phyloP scores from a whole-genome alignment of 129 eudicot genomes.

The Arctium lappa region DNA sequence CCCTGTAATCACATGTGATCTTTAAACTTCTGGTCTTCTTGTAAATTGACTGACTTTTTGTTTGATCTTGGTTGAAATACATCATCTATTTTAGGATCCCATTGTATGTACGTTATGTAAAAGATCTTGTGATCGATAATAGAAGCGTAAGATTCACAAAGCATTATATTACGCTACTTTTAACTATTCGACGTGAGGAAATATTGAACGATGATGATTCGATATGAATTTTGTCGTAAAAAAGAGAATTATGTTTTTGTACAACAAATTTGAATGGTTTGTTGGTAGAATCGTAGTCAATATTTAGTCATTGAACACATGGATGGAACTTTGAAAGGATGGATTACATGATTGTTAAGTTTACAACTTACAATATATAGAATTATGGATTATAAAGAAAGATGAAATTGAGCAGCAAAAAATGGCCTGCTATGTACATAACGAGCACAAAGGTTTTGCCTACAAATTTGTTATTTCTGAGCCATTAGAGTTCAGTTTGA shows the following conservation, averaged over 20 bases:
- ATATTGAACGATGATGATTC: not conserved
- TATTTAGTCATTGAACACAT: slow-evolving; percentile 11
- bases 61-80: not conserved
- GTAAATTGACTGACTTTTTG: no score
- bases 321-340: slow-evolving; percentile 1
- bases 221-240: not conserved
- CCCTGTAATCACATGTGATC: no score
- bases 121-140: not conserved
- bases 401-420: slow-evolving; percentile 27
- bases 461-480: not conserved
- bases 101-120: not conserved
- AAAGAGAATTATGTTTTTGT: not conserved
- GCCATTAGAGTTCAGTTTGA: slow-evolving; percentile 50
- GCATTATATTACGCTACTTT: not conserved
- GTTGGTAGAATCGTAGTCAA: not conserved
- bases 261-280: not conserved
- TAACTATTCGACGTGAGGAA: not conserved
- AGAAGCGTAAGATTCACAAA: no score
- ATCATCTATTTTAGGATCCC: not conserved
- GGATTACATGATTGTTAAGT: slow-evolving; percentile 21
- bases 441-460: slow-evolving; percentile 25
- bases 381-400: slow-evolving; percentile 26
- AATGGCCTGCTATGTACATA: slow-evolving; percentile 49
- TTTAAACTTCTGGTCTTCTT: no score
- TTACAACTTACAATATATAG: slow-evolving; percentile 16